Base-by-base conservation (phyloP, 2,329 filamentous ascomycete genomes). In the Furcasterigmium sp. region DNA sequence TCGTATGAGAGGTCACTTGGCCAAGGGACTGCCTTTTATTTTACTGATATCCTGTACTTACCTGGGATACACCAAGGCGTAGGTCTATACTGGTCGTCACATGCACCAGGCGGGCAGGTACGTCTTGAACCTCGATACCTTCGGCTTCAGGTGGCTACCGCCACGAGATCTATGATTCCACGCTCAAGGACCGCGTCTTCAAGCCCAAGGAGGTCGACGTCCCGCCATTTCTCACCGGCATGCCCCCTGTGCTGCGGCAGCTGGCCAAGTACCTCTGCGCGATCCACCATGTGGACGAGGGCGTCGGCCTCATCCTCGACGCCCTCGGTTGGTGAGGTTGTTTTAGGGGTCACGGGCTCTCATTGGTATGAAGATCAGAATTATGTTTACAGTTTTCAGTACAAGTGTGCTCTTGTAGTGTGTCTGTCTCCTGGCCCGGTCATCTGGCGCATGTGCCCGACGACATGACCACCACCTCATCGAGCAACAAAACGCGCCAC, bases 101-200 rank as follows among this genome's bases (percentile, higher is more conserved):
- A 72, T 69, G 0, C 70, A 71, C 43, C 53, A 75, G 42, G 74
- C 68, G 40, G 70, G 70, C 2, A 63, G 70, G 45, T 73, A 74
- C 39, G 72, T 70, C 1, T 60, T 73, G 5, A 55, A 58, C 6
- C 54, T 56, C 19, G 55, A 58, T 8, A 47, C 52, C 34, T 59
- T 64, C 46, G 66, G 69, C 45, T 75, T 75, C 41, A 53, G 59
- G 47, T 45, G 68, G 69, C 5, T 73, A 74, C 43, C 54, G 53
- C 5, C 58, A 63, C n/a, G 49, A 48, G n/a, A 51, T 52, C 19
- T 55, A 52, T 13, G 53, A 60, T 42, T 30, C 53, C 46, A 38
- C 49, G 14, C 18, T 58, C 15, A 42, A 49, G 11, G 53, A 57
- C 29, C 46, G 43, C 8, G n/a, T 51, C 14, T 64, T 60, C 37